These are phyloP conservation scores for Elongisporangium anandrum DNA, from an alignment of 352 stramenopile genomes.

Conservation along the genomic window DNA sequence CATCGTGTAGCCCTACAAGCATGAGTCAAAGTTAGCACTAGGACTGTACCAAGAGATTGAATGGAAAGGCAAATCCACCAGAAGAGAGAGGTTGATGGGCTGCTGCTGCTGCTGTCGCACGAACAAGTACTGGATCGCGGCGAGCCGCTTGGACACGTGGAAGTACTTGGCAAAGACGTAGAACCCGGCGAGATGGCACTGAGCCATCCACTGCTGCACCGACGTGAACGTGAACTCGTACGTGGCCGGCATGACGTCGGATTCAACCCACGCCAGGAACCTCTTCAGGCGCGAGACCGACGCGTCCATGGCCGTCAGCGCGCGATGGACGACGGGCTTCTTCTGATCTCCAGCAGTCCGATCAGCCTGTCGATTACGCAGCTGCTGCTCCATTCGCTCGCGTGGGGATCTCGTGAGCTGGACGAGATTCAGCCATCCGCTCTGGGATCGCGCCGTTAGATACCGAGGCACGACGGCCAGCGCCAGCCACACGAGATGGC, in stretches of 20 bases:
- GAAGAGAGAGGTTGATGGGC: slow-evolving; percentile 60
- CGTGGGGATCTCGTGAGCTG: slow-evolving; percentile 61
- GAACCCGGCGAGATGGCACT: slow-evolving; percentile 67
- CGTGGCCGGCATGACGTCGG: slow-evolving; percentile 37
- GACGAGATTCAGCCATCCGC: slow-evolving; percentile 63
- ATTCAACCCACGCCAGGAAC: slow-evolving; percentile 30
- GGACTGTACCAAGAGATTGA: neutral
- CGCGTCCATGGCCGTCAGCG: slow-evolving; percentile 36
- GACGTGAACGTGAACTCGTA: slow-evolving; percentile 54
- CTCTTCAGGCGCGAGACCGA: slow-evolving; percentile 41
- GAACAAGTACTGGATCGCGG: slow-evolving; percentile 75
- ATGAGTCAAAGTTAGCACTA: neutral
- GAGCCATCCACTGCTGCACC: slow-evolving; percentile 41
- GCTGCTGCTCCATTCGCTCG: slow-evolving; percentile 77
- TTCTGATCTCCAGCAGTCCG: slow-evolving; percentile 1
- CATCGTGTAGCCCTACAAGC: slow-evolving; percentile 69
- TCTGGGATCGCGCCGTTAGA: slow-evolving; percentile 51
- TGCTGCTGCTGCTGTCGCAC: slow-evolving; percentile 55
- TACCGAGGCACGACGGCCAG: slow-evolving; percentile 57
- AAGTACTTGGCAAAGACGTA: slow-evolving; percentile 77
- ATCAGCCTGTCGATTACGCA: slow-evolving; percentile 39
- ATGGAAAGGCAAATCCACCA: slow-evolving; percentile 19
- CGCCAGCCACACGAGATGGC: slow-evolving; percentile 57
- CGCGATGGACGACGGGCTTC: slow-evolving; percentile 9
- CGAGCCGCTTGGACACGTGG: slow-evolving; percentile 60